Percentiles rank a stretch among this genome's conserved stretches.
phyloP scores from a whole-genome alignment of 441 rosid species.

The Pelargonium cotyledonis region DNA sequence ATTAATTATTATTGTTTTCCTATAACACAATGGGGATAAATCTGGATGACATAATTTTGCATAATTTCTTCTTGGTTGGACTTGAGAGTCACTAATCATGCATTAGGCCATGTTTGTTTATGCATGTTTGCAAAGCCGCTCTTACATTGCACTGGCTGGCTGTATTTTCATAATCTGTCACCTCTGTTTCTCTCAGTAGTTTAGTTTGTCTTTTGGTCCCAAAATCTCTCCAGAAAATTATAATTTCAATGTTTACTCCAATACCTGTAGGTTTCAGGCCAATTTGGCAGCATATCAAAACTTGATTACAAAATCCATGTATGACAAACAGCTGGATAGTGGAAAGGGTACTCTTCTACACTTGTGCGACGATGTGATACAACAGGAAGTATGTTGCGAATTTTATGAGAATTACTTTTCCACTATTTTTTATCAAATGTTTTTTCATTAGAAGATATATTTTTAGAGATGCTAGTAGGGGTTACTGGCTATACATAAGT shows the following conservation, averaged over 20 bases:
- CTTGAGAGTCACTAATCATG: no score
- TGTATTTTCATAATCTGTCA: neutral
- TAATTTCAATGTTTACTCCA: slow-evolving; percentile 1
- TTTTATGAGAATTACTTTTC: neutral
- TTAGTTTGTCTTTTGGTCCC: neutral
- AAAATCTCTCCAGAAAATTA: neutral
- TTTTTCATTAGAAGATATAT: no score
- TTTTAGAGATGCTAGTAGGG: neutral
- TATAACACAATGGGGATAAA: no score
- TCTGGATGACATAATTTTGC: no score
- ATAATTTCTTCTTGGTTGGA: no score
- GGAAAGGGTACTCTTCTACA: slow-evolving; percentile 82
- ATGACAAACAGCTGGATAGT: slow-evolving; percentile 75
- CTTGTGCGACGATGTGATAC: slow-evolving; percentile 76
- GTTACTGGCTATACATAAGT: neutral
- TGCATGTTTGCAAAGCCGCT: no score
- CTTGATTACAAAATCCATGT: slow-evolving; percentile 46
- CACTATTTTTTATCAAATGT: no score
- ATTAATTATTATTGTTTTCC: no score
- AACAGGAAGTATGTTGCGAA: slow-evolving; percentile 50
- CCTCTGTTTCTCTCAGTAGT: neutral
- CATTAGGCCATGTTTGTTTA: no score
- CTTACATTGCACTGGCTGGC: neutral
- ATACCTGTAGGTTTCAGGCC: slow-evolving; percentile 38
- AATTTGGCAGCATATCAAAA: slow-evolving; percentile 47